Evolutionary conservation across 2,329 filamentous ascomycete species (phyloP).

Genomic region (Diaporthe sp.): DNA sequence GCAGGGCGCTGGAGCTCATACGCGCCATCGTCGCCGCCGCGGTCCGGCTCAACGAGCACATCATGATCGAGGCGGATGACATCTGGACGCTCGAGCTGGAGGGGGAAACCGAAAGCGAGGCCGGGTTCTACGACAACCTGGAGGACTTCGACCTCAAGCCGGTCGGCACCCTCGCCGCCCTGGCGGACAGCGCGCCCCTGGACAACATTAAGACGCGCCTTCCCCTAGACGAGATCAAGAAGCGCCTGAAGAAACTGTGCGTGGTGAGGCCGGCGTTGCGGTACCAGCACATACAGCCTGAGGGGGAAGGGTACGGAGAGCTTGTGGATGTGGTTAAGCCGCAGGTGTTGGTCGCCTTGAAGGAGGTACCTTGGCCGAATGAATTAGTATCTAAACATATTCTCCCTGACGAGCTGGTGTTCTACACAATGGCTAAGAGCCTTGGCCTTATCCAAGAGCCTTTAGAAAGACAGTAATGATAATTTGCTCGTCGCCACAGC

Average conservation of each 20-base stretch:
- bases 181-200: background rate
- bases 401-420: background rate
- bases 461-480: background rate
- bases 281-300: background rate
- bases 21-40: background rate
- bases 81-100: background rate
- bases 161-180: background rate
- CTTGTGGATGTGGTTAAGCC: background rate
- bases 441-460: background rate
- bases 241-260: background rate
- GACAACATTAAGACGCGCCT: background rate
- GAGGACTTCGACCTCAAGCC: background rate
- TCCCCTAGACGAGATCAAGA: background rate
- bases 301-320: background rate
- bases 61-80: constrained; percentile 8
- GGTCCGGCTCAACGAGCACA: background rate
- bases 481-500: background rate
- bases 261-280: background rate
- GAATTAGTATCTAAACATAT: no score
- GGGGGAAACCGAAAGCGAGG: rapidly evolving
- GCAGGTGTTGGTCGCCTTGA: background rate
- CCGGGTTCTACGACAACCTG: background rate
- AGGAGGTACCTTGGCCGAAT: background rate
- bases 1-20: rapidly evolving
- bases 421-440: background rate